Evolutionary conservation across 768 basidiomycete species (phyloP), one percentile per base, ranked within the genome.

Genomic region (Suillus sp.): DNA sequence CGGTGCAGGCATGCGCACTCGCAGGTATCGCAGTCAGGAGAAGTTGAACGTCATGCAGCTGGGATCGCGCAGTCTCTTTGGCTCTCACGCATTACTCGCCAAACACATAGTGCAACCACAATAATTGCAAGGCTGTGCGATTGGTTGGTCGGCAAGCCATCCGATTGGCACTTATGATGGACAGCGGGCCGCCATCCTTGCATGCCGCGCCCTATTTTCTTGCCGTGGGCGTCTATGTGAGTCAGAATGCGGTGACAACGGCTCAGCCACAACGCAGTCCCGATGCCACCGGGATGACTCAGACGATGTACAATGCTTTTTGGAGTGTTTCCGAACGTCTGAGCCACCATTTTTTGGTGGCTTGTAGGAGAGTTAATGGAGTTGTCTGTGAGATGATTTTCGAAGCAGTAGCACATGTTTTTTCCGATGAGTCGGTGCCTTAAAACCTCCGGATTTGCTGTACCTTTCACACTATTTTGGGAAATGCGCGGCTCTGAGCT

Each of bases 401-500:
- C 27, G 6, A 27, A 27, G 16, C 50, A 25, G 35, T 37, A 25
- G 9, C 8, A 14, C 25, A 37, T 30, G 14, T 18, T 40, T 27
- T 22, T 56, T 10, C 9, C 25, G 7, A 20, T 32, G 18, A n/a
- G 10, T 30, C 60, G 43, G 61, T 50, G 13, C 51, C 65, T 51
- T 64, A 16, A 32, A 53, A 20, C 32, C 4, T 6, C 30, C 51
- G 30, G 60, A 47, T 43, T 62, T 69, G 74, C 70, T 45, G 67
- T 73, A 66, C 59, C 5, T 40, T 68, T 65, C 64, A 67, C 67
- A 64, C 63, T 61, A 34, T 32, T 50, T 64, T 66, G 66, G 71
- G 58, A 68, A 53, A 70, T 65, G 54, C 59, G 66, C 67, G 64
- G 74, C 68, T 74, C 74, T 76, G 75, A 75, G 74, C 64, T 75